Base-by-base conservation (phyloP, 495 filamentous ascomycete species). In the Aspergillus conjunctus region DNA sequence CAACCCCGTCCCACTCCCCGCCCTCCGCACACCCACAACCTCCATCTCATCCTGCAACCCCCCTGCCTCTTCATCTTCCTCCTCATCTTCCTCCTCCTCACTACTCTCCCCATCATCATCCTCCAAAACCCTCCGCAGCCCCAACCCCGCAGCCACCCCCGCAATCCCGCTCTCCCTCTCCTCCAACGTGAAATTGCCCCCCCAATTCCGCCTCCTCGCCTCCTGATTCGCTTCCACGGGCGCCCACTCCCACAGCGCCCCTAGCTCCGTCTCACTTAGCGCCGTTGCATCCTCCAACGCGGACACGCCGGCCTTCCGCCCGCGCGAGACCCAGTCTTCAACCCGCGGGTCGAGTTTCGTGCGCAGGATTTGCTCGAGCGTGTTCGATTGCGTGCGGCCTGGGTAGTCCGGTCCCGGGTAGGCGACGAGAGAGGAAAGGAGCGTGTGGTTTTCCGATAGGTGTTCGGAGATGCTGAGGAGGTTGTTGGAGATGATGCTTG, bases 291-390 rank as follows among this genome's bases (percentile, higher is more conserved):
- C 76, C 21, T 80, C 72, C 21, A 75, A 53, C 17, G 61, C 66
- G 14, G 68, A 63, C 11, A 61, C 69, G 5, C 39, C 49, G 22
- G 17, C 20, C 10, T 17, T 30, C 71, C 83, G 81, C 8, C 86
- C 87, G 43, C 87, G 79, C 9, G 84, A 84, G 14, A 93, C 86
- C 81, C 86, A 88, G 32, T 83, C 83, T 61, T 91, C 89, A 26
- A 91, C 85, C 4, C 82, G 77, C 4, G 90, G 88, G 54, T 93
- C 89, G 20, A 89, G 82, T 70, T 93, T 93, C 73, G 93, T 94
- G 18, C 91, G 85, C 20, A 94, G 75, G 1, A 95, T 74, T 55
- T 85, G 78, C 7, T 81, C 72, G 1, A 93, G 82, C 5, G 87
- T 73, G 45, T 66, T 73, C 49, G 88, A 84, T 67, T 93, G 85